A percentile compares a stretch with the other conserved stretches of the same genome.
phyloP scores from a whole-genome alignment of 2,329 filamentous ascomycete species.

The Fusarium papillatum region DNA sequence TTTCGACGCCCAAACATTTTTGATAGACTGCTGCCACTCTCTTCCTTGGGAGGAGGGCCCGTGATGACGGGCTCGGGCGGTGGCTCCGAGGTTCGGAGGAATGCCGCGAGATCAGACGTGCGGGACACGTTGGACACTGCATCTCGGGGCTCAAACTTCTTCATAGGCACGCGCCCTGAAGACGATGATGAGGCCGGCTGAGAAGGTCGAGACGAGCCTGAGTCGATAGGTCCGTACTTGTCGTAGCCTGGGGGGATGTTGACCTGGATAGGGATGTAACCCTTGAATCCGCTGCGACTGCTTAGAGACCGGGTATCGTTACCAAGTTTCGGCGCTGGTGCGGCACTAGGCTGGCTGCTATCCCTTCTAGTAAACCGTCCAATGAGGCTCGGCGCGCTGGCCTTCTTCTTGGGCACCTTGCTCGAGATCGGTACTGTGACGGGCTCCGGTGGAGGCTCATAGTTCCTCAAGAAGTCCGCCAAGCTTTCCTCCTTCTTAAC shows the following conservation, averaged over 20 bases:
- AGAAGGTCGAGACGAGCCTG: slow-evolving; percentile 33
- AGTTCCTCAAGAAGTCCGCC: slow-evolving; percentile 80
- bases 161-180: slow-evolving; percentile 64
- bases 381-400: slow-evolving; percentile 73
- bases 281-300: slow-evolving; percentile 54
- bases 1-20: slow-evolving; percentile 65
- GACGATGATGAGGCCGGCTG: slow-evolving; percentile 42
- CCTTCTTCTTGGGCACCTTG: slow-evolving; percentile 71
- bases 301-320: slow-evolving; percentile 51
- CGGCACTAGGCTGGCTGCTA: slow-evolving; percentile 47
- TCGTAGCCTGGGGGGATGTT: slow-evolving; percentile 62
- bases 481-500: slow-evolving; percentile 74
- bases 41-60: slow-evolving; percentile 48
- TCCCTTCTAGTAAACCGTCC: slow-evolving; percentile 64
- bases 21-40: slow-evolving; percentile 57
- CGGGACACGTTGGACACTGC: slow-evolving; percentile 61
- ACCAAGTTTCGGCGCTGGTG: slow-evolving; percentile 41
- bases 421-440: slow-evolving; percentile 50
- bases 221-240: slow-evolving; percentile 52
- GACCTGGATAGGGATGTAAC: slow-evolving; percentile 68
- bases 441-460: slow-evolving; percentile 72
- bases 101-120: slow-evolving; percentile 80
- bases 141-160: slow-evolving; percentile 70
- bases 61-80: slow-evolving; percentile 57
- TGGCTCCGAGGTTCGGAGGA: slow-evolving; percentile 78